Evolutionary conservation across 192 early-diverging fungal species (phyloP).

Genomic region (Coemansia aciculifera): DNA sequence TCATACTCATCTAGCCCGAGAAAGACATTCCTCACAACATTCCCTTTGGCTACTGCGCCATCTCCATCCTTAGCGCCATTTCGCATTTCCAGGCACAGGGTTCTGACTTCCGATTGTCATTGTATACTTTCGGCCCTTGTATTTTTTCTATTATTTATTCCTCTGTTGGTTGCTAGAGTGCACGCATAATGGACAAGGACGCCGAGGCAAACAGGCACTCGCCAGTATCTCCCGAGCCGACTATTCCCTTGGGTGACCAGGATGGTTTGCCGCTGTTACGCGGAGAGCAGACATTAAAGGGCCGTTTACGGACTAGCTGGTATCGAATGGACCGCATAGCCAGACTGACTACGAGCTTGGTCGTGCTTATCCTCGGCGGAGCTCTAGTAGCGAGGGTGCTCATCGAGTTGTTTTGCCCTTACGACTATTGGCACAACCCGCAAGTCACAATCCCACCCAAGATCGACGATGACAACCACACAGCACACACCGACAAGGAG

Average conservation of each 20-base stretch:
- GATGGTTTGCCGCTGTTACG: slow-evolving; percentile 24
- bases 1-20: not conserved
- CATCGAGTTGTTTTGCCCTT: slow-evolving; percentile 35
- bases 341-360: slow-evolving; percentile 21
- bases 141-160: not conserved
- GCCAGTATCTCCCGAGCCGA: slow-evolving; percentile 27
- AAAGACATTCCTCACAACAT: slow-evolving; percentile 17
- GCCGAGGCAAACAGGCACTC: not conserved
- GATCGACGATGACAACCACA: slow-evolving; percentile 23
- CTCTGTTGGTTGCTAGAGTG: not conserved
- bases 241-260: slow-evolving; percentile 19
- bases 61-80: not conserved
- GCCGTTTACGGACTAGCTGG: slow-evolving; percentile 31
- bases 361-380: slow-evolving; percentile 23
- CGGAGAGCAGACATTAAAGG: slow-evolving; percentile 11
- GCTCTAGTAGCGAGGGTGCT: slow-evolving; percentile 20
- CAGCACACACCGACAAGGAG: slow-evolving; percentile 26
- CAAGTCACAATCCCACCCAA: slow-evolving; percentile 34
- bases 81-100: slow-evolving; percentile 1
- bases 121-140: not conserved
- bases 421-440: slow-evolving; percentile 37
- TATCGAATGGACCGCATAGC: slow-evolving; percentile 39
- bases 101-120: not conserved
- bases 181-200: slow-evolving; percentile 2
- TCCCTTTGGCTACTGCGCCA: slow-evolving; percentile 17